Conservation (phyloP, 495 filamentous ascomycete species). For the Xylaria palmicola region DNA sequence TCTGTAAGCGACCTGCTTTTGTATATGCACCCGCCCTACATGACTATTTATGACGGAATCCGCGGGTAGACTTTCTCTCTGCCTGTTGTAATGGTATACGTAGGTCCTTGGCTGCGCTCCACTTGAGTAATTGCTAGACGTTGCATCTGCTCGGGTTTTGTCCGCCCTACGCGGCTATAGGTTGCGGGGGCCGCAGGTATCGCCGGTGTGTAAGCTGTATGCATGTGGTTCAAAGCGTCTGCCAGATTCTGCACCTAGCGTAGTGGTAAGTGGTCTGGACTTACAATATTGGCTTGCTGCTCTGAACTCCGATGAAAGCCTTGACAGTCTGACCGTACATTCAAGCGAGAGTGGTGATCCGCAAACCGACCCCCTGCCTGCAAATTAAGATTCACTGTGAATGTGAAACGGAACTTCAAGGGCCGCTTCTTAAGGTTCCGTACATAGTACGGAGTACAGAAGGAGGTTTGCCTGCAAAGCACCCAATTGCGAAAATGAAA, state of each 20-base stretch:
- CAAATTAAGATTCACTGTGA: neutral
- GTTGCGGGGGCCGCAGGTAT: neutral
- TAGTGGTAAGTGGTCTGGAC: neutral
- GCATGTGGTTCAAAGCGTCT: conserved; percentile 12
- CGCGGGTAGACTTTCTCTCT: neutral
- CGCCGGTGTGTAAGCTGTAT: conserved; percentile 9
- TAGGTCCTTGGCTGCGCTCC: neutral
- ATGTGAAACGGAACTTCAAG: neutral
- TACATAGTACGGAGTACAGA: too few species aligned
- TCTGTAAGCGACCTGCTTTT: neutral
- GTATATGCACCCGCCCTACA: neutral
- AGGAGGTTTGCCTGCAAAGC: too few species aligned
- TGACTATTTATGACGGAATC: conserved; percentile 7
- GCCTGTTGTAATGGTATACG: neutral
- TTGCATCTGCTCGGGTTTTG: neutral
- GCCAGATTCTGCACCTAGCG: conserved; percentile 1
- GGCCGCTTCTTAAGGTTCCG: neutral
- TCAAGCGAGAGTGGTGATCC: neutral
- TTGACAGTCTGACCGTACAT: neutral
- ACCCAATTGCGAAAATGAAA: too few species aligned
- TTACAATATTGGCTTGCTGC: neutral
- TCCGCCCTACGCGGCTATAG: conserved; percentile 5
- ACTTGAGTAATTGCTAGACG: neutral
- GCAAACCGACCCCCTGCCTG: neutral
- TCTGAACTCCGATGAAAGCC: neutral